Percentiles rank a stretch among this genome's conserved stretches.
phyloP scores from a whole-genome alignment of 2,329 filamentous ascomycete genomes.

The Colletotrichum sp. region DNA sequence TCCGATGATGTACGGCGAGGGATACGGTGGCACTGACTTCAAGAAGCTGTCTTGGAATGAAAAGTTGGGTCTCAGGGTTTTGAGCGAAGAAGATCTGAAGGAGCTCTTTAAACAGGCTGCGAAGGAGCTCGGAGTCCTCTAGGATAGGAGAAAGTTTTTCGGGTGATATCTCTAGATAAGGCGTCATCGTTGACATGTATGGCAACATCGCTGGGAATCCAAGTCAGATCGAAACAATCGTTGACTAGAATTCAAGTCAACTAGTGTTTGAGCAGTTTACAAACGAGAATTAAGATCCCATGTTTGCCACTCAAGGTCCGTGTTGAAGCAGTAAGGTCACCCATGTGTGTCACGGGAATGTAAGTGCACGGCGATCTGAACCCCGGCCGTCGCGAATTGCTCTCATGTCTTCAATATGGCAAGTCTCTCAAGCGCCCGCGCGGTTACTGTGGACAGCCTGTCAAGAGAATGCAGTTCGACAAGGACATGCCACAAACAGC shows the following conservation, averaged over 20 bases:
- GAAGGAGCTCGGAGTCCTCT: not conserved
- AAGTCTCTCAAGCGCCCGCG: rapidly evolving
- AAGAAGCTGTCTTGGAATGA: not conserved
- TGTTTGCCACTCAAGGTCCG: rapidly evolving
- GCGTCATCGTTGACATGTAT: not conserved
- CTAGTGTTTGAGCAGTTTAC: not conserved
- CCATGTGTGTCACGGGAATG: not conserved
- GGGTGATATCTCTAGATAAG: rapidly evolving
- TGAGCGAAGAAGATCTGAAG: not conserved
- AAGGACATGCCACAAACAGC: not conserved
- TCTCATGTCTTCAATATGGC: not conserved
- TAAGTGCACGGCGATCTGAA: rapidly evolving
- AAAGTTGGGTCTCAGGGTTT: not conserved
- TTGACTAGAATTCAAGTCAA: not conserved
- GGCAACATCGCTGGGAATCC: not conserved
- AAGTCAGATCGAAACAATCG: not conserved
- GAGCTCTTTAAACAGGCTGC: not conserved
- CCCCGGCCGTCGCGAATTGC: not conserved
- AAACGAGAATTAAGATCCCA: not conserved
- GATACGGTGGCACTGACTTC: not conserved
- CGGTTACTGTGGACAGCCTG: not conserved
- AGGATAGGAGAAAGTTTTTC: rapidly evolving
- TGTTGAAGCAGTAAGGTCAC: not conserved
- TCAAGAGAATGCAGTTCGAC: rapidly evolving
- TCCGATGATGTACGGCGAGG: not conserved